Evolutionary conservation across 495 filamentous ascomycete species (phyloP), one percentile per base, ranked within the genome.

Genomic region (Trichoderma parareesei): DNA sequence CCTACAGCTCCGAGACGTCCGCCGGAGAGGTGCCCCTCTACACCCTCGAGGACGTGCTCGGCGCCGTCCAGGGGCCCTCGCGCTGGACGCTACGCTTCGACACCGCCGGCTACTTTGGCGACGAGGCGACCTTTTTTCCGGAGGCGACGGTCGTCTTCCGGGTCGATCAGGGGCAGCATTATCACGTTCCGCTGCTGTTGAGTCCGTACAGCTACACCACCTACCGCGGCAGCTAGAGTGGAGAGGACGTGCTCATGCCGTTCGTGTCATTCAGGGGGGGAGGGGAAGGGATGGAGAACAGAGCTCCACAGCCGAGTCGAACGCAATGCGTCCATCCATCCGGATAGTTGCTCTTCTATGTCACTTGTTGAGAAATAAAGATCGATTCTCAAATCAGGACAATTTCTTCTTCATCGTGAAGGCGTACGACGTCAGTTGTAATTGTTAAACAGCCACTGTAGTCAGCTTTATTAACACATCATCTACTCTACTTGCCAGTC

Each of bases 191-290:
- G 37, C 77, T 98, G 72, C 69, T 98, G 73, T 73, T 98, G 77
- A 86, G 90, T 64, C 93, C 93, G 53, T 97, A 87, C 79, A 91
- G 88, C 71, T 98, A 96, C 78, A 90, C 90, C 61, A 97, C 94
- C 6, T 98, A 98, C 76, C 80, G 94, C 70, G 94, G 94, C 41
- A 85, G 82, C 65, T 87, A 68, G 71, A 63, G 59, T 35, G 48
- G n/a, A 33, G 16, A 33, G 20, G 16, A 4, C 1, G 10, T 46
- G 43, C 27, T 27, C 27, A 27, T 27, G 27, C 27, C 27, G 27
- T 27, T 27, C 27, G 27, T 27, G 27, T 27, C 27, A 2, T 27
- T 27, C 27, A 27, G 27, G 27, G 27, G 27, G n/a, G n/a, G n/a
- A 14, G 11, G 20, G 33, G 53, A 37, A n/a, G 37, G 53, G 8